phyloP scores from a whole-genome alignment of 2,329 filamentous ascomycete species.

The Aspergillus alliaceus region DNA sequence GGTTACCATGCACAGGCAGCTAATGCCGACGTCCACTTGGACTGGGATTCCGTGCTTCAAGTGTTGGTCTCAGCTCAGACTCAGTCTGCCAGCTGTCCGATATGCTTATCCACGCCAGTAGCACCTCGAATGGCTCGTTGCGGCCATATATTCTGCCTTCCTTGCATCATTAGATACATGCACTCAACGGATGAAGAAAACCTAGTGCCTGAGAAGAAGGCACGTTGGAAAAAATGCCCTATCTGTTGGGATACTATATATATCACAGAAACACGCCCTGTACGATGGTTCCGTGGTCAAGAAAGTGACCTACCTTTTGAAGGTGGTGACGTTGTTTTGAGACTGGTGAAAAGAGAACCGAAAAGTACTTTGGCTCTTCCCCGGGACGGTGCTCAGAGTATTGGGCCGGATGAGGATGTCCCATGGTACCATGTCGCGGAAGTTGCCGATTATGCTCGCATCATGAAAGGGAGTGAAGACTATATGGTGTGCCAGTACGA shows the following conservation, averaged over 20 bases:
- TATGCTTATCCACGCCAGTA: slow-evolving; percentile 88
- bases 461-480: slow-evolving; percentile 89
- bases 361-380: slow-evolving; percentile 85
- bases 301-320: slow-evolving; percentile 77
- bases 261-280: slow-evolving; percentile 82
- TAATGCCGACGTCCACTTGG: slow-evolving; percentile 84
- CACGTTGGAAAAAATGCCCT: slow-evolving; percentile 90
- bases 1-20: slow-evolving; percentile 77
- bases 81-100: slow-evolving; percentile 85
- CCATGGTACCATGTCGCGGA: slow-evolving; percentile 96
- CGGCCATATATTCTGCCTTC: slow-evolving; percentile 93
- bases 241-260: slow-evolving; percentile 95
- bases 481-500: slow-evolving; percentile 85
- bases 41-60: slow-evolving; percentile 89
- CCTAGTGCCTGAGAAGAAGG: slow-evolving; percentile 63
- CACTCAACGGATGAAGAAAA: slow-evolving; percentile 76
- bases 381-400: slow-evolving; percentile 71
- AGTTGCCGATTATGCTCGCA: slow-evolving; percentile 87
- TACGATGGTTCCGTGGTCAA: slow-evolving; percentile 87
- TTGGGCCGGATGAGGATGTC: slow-evolving; percentile 71
- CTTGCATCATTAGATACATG: slow-evolving; percentile 95
- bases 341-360: slow-evolving; percentile 77
- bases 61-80: slow-evolving; percentile 88
- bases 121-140: slow-evolving; percentile 96
- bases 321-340: slow-evolving; percentile 84